Percentiles rank a stretch among this genome's conserved stretches.
These are phyloP conservation scores for Meripilus lineatus DNA, from an alignment of 1,284 basidiomycete species.

Conservation along the genomic window DNA sequence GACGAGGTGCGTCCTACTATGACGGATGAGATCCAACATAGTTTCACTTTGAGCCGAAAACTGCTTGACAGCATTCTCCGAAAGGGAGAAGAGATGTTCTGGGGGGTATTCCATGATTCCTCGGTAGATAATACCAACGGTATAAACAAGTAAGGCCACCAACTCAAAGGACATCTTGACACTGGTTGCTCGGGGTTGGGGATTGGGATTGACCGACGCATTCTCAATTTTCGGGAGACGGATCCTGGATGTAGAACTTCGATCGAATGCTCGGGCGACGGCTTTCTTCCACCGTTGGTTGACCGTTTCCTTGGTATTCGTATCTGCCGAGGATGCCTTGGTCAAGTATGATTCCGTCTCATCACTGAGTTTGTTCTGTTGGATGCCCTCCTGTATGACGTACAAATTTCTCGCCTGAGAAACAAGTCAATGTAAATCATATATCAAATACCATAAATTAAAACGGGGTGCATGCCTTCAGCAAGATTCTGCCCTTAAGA, in stretches of 20 bases:
- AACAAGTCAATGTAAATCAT: not conserved
- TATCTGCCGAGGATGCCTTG: conserved; percentile 41
- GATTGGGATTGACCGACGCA: conserved; percentile 19
- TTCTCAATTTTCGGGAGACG: too few relatives aligned
- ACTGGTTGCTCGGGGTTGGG: conserved; percentile 35
- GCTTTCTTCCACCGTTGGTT: conserved; percentile 32
- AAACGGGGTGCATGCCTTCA: conserved; percentile 58
- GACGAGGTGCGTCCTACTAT: conserved; percentile 83
- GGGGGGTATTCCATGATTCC: conserved; percentile 87
- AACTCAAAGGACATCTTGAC: conserved; percentile 73
- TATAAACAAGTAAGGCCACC: conserved; percentile 84
- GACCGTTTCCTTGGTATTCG: conserved; percentile 23
- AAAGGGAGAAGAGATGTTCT: conserved; percentile 91
- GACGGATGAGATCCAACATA: conserved; percentile 81
- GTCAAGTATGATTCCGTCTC: conserved; percentile 44
- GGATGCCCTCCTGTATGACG: conserved; percentile 35
- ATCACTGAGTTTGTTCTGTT: conserved; percentile 31
- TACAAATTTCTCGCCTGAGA: conserved; percentile 63
- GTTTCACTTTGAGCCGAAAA: conserved; percentile 52
- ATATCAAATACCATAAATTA: not conserved
- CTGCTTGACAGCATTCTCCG: conserved; percentile 79
- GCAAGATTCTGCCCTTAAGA: conserved; percentile 73
- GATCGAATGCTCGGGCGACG: conserved; percentile 31
- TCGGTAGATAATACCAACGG: conserved; percentile 91
- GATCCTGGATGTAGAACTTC: too few relatives aligned